These are phyloP conservation scores for Saccharomyces pastorianus DNA, from an alignment of 1,139 yeast genomes.

Conservation along the genomic window DNA sequence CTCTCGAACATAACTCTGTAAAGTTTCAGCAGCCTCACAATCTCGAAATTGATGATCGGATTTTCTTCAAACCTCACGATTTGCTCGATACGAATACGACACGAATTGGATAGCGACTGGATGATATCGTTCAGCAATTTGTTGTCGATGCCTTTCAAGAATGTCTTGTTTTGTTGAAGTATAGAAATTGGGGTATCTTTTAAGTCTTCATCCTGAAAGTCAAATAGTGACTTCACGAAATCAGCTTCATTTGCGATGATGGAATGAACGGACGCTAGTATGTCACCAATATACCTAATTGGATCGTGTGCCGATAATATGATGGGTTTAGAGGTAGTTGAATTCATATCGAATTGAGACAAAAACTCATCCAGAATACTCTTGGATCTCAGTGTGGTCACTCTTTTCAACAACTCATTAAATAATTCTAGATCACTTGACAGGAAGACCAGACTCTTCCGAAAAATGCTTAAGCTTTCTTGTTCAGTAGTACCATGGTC, in stretches of 20 bases:
- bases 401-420: slow-evolving; percentile 45
- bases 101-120: slow-evolving; percentile 43
- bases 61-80: slow-evolving; percentile 58
- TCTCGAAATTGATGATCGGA: slow-evolving; percentile 46
- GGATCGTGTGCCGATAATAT: slow-evolving; percentile 73
- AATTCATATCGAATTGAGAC: slow-evolving; percentile 38
- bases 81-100: slow-evolving; percentile 54
- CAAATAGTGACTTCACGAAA: slow-evolving; percentile 50
- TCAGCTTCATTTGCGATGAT: slow-evolving; percentile 87
- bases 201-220: slow-evolving; percentile 32
- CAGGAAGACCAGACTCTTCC: slow-evolving; percentile 28
- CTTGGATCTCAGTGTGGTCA: slow-evolving; percentile 54
- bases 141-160: slow-evolving; percentile 27
- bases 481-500: slow-evolving; percentile 5
- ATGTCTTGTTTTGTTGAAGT: slow-evolving; percentile 24
- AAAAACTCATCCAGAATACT: slow-evolving; percentile 51
- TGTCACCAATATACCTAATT: slow-evolving; percentile 72
- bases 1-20: slow-evolving; percentile 65
- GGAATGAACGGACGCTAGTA: slow-evolving; percentile 82
- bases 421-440: slow-evolving; percentile 37
- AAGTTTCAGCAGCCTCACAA: slow-evolving; percentile 55
- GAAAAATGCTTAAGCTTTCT: slow-evolving; percentile 21
- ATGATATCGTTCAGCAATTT: slow-evolving; percentile 36
- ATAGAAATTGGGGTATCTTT: slow-evolving; percentile 19
- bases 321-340: slow-evolving; percentile 38